Evolutionary conservation across 257 asterid species (phyloP), one percentile per base, ranked within the genome.

Genomic region (Nicotiana paniculata): DNA sequence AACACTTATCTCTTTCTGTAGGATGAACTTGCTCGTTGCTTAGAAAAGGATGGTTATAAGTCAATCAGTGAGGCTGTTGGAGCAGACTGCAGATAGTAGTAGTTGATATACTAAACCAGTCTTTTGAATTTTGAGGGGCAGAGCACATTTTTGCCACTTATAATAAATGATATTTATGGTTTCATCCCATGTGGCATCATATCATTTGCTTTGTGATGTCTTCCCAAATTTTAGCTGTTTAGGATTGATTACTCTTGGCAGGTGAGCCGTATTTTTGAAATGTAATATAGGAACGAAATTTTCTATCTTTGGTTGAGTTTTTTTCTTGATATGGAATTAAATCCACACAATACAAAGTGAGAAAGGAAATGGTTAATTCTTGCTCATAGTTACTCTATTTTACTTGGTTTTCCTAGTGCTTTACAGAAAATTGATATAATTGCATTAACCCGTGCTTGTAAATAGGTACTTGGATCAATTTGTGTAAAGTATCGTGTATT

Each of bases 21-120:
- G 98, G 92, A 92, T 66, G 99, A 96, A 84, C 95, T 96, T 57
- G 95, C 97, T 3, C 86, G 84, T 24, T 94, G 98, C 82, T 90
- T 96, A 69, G 97, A 93, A 82, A 93, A 92, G 86, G 98, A 92
- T 57, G 97, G 97, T 74, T 96, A 82, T 89, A 94, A 93, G 88
- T 91, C 97, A 18, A 79, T 96, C 72, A 84, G 87, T 30, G 97
- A 96, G 85, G 98, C 99, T 10, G 87, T 93, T 81, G 98, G 98
- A 65, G 97, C 93, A 57, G 98, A 93, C 82, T 93, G 92, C 91
- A 90, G 97, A 89, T 91, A 89, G 87, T 91, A 89, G 87, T 86
- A 76, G 13, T 39, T 12, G 16, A 55, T 68, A 83, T 77, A 66
- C 2, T 62, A 15, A 58, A 43, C 81, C 66, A 51, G 65, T 51